These are phyloP conservation scores for Tricholoma flavovirens DNA, from an alignment of 768 basidiomycete genomes.

Conservation along the genomic window DNA sequence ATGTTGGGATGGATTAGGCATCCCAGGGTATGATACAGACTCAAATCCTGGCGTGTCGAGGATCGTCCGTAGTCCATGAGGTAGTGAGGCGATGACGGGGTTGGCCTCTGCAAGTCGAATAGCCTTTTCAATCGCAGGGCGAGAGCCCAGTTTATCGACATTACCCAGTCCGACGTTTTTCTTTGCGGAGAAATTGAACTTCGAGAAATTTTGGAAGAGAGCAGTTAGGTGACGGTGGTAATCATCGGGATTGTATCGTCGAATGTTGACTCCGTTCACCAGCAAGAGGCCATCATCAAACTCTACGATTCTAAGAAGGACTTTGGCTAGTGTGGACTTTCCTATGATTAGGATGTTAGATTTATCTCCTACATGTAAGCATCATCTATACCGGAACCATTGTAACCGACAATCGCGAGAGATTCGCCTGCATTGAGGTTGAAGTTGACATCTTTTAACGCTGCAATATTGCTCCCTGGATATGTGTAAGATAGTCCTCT, in stretches of 20 bases:
- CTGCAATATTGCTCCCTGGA: conserved; percentile 64
- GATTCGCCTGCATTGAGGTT: conserved; percentile 69
- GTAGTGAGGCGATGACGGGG: conserved; percentile 56
- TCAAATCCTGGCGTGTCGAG: conserved; percentile 62
- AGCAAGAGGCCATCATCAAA: conserved; percentile 64
- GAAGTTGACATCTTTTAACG: conserved; percentile 65
- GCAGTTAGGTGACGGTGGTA: conserved; percentile 73
- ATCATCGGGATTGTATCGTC: conserved; percentile 58
- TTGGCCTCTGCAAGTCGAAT: conserved; percentile 68
- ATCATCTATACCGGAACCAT: conserved; percentile 61
- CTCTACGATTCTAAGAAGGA: conserved; percentile 73
- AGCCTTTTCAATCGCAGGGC: conserved; percentile 56
- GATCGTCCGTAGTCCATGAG: conserved; percentile 67
- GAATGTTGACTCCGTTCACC: conserved; percentile 67
- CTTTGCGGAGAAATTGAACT: conserved; percentile 68
- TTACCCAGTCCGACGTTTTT: conserved; percentile 87
- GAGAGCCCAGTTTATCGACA: conserved; percentile 55
- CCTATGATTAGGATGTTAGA: conserved; percentile 36
- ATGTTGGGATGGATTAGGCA: conserved; percentile 28
- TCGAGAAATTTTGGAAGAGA: conserved; percentile 83
- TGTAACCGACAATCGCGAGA: conserved; percentile 81
- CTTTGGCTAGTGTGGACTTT: conserved; percentile 83
- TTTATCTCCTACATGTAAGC: background rate
- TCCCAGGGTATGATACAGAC: conserved; percentile 41
- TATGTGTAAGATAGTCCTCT: conserved; percentile 64